Base-by-base conservation (phyloP, 495 filamentous ascomycete genomes). In the Trichoderma virens region DNA sequence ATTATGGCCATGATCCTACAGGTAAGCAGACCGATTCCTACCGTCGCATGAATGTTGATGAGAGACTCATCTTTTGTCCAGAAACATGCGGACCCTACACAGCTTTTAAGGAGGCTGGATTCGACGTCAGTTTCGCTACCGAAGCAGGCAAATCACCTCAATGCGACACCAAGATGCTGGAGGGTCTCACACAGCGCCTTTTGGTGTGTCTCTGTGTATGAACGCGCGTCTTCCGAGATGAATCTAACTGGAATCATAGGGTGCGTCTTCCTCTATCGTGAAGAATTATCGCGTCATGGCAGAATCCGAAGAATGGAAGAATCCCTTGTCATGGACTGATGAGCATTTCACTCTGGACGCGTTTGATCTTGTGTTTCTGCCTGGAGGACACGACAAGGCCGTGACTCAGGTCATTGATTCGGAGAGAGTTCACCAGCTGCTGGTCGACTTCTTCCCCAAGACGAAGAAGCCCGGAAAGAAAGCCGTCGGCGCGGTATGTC, bases 1-100 rank as follows among this genome's bases (percentile, higher is more conserved):
- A 84, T 65, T 82, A 84, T 63, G 82, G 82, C 62, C 79, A 84
- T 66, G 82, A 84, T 66, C 81, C 80, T 13, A 83, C 82, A 60
- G 82, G 82, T 82, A 34, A 8, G 39, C 25, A 39, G n/a, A 51
- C 2, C n/a, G 16, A 31, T 13, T 60, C 28, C 7, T 3, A 9
- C 23, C 27, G 14, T 11, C 16, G 6, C 27, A 14, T 20, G 35
- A 16, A 31, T 60, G 23, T 47, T 54, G 31, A 20, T 61, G n/a
- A 63, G n/a, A n/a, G 0, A 25, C 59, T 39, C 65, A 60, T 65
- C 59, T 8, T 34, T 16, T n/a, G 9, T 28, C 7, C 64, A 83
- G 82, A 84, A 70, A 82, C 80, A 23, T 78, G 78, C 8, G 68
- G 82, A 7, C 79, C 82, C n/a, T 84, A 78, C 61, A 65, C 67